phyloP scores from a whole-genome alignment of 2,329 filamentous ascomycete species.

The Verticillium nonalfalfae region DNA sequence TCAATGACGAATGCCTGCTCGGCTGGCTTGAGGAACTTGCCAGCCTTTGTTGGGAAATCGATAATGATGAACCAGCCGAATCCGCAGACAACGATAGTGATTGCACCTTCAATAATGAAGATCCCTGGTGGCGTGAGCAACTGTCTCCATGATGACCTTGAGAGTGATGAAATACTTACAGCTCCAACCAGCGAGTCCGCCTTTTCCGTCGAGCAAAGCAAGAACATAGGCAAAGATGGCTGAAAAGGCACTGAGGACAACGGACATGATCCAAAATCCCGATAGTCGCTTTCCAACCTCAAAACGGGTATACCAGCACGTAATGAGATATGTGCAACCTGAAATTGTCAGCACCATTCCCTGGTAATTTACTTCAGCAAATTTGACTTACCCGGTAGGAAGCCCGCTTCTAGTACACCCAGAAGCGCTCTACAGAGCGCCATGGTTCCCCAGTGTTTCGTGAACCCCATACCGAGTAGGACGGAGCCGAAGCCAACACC shows the following conservation, averaged over 20 bases:
- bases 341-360: neutral
- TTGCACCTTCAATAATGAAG: conserved; percentile 12
- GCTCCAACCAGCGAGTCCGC: conserved; percentile 6
- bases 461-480: conserved; percentile 23
- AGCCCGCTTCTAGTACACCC: conserved; percentile 13
- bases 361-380: too few relatives aligned
- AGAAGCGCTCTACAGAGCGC: conserved; percentile 18
- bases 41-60: conserved; percentile 16
- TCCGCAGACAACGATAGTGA: conserved; percentile 21
- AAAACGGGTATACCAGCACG: conserved; percentile 27
- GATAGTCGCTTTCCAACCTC: conserved; percentile 22
- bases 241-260: conserved; percentile 4
- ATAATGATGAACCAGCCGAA: conserved; percentile 14
- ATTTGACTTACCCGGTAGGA: conserved; percentile 15
- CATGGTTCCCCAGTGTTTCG: conserved; percentile 15
- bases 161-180: conserved; percentile 3
- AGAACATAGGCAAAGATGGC: conserved; percentile 13
- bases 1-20: conserved; percentile 20
- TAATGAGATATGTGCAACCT: conserved; percentile 25
- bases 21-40: conserved; percentile 15
- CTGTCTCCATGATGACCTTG: neutral
- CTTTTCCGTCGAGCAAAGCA: conserved; percentile 1
- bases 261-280: conserved; percentile 8
- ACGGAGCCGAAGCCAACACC: conserved; percentile 16
- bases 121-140: conserved; percentile 4